phyloP scores from a whole-genome alignment of 2,329 filamentous ascomycete species.

The Microsporum audouinii region DNA sequence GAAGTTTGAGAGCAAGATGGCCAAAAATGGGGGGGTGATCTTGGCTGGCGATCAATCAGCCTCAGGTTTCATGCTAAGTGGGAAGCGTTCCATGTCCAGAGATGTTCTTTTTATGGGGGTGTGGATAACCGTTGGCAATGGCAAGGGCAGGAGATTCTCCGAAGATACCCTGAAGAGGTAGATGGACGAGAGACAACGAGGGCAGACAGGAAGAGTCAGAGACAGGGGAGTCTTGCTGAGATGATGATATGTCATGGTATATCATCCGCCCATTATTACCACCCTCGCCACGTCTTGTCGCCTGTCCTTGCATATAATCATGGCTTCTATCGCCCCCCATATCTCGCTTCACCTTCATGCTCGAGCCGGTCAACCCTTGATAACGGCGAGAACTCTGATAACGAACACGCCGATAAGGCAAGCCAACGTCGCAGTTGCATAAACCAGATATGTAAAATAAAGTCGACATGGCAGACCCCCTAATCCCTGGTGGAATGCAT shows the following conservation, averaged over 20 bases:
- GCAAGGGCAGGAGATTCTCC: not conserved
- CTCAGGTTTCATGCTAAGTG: conserved; percentile 1
- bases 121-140: not conserved
- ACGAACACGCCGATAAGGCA: not conserved
- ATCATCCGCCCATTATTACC: not conserved
- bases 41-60: conserved; percentile 3
- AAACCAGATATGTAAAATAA: not conserved
- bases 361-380: not conserved
- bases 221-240: not conserved
- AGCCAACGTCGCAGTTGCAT: not conserved
- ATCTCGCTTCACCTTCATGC: not conserved
- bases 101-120: not conserved
- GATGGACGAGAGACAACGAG: not conserved
- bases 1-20: not conserved
- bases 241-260: not conserved
- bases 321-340: not conserved
- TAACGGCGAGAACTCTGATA: not conserved
- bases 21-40: not conserved
- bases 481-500: not conserved
- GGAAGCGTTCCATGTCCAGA: not conserved
- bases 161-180: not conserved
- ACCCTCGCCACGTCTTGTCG: not conserved
- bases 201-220: not conserved
- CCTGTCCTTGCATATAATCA: not conserved
- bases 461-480: not conserved